These are phyloP conservation scores for Trametes sanguinea DNA, from an alignment of 768 basidiomycete genomes.

Conservation along the genomic window DNA sequence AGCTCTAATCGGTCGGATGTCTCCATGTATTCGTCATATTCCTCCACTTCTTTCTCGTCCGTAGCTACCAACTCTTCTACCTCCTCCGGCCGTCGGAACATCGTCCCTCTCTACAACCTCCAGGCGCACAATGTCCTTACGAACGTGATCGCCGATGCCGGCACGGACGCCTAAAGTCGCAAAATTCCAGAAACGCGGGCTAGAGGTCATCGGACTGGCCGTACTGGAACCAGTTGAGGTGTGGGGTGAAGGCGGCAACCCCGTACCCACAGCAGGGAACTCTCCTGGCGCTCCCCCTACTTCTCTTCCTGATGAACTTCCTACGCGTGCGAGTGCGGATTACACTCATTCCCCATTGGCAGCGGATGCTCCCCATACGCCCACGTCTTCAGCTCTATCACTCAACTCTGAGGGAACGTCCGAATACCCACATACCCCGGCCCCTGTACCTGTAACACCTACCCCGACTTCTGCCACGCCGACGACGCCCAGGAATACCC, in stretches of 20 bases:
- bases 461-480: slow-evolving; percentile 21
- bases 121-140: slow-evolving; percentile 87
- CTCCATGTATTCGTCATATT: slow-evolving; percentile 48
- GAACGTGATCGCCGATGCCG: slow-evolving; percentile 84
- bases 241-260: slow-evolving; percentile 41
- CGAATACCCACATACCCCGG: slow-evolving; percentile 21
- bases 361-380: slow-evolving; percentile 30
- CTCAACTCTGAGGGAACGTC: slow-evolving; percentile 27
- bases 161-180: slow-evolving; percentile 87
- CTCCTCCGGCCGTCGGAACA: slow-evolving; percentile 62
- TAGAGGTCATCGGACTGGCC: slow-evolving; percentile 75
- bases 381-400: slow-evolving; percentile 37
- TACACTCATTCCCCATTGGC: slow-evolving; percentile 13
- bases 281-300: slow-evolving; percentile 19
- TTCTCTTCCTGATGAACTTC: slow-evolving; percentile 35
- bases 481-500: slow-evolving; percentile 31
- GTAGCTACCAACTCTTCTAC: slow-evolving; percentile 44
- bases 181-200: slow-evolving; percentile 51
- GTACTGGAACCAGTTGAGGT: slow-evolving; percentile 82
- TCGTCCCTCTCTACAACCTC: slow-evolving; percentile 85
- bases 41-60: slow-evolving; percentile 44
- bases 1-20: slow-evolving; percentile 55
- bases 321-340: slow-evolving; percentile 19
- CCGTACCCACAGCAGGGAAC: slow-evolving; percentile 16
- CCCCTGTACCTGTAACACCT: slow-evolving; percentile 19